A percentile compares a stretch with the other conserved stretches of the same genome.
Evolutionary conservation across 257 asterid species (phyloP).

Genomic region (Solanum clarkiae): DNA sequence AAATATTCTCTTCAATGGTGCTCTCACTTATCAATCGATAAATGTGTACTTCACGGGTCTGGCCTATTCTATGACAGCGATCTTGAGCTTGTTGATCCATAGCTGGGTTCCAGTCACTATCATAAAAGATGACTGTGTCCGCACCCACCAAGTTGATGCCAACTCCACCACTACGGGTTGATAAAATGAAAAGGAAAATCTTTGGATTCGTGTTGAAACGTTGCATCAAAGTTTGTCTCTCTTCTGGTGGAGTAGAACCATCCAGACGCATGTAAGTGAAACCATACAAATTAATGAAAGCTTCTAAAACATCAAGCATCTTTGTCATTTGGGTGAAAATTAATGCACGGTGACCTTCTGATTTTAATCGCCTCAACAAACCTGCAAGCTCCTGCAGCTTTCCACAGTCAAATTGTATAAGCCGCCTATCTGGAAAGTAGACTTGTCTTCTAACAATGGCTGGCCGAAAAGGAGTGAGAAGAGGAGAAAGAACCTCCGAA

Average conservation of each 20-base stretch:
- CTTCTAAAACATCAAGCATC: constrained; percentile 98
- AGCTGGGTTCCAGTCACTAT: constrained; percentile 99
- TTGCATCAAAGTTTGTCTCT: constrained; percentile 98
- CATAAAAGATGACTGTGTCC: constrained; percentile 94
- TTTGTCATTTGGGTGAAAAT: constrained; percentile 99
- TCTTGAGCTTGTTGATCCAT: constrained; percentile 99
- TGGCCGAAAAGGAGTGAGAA: constrained; percentile 81
- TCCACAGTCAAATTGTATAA: constrained; percentile 96
- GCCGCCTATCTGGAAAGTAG: constrained; percentile 96
- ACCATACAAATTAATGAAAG: constrained; percentile 89
- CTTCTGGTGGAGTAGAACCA: constrained; percentile 97
- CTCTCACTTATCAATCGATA: constrained; percentile 95
- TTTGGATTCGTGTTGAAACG: constrained; percentile 91
- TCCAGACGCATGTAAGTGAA: constrained; percentile 97
- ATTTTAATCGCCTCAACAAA: constrained; percentile 75
- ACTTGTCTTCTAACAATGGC: constrained; percentile 97
- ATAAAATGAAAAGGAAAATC: constrained; percentile 81
- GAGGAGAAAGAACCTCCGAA: constrained; percentile 48
- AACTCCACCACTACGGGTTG: constrained; percentile 99
- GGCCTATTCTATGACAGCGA: constrained; percentile 99
- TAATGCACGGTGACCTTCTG: constrained; percentile 94
- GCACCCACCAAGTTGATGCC: constrained; percentile 99
- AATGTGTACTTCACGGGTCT: constrained; percentile 95
- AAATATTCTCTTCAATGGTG: constrained; percentile 94
- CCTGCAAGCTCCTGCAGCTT: constrained; percentile 93